Evolutionary conservation across 768 basidiomycete species (phyloP).

Genomic region (Lactifluus piperatus): DNA sequence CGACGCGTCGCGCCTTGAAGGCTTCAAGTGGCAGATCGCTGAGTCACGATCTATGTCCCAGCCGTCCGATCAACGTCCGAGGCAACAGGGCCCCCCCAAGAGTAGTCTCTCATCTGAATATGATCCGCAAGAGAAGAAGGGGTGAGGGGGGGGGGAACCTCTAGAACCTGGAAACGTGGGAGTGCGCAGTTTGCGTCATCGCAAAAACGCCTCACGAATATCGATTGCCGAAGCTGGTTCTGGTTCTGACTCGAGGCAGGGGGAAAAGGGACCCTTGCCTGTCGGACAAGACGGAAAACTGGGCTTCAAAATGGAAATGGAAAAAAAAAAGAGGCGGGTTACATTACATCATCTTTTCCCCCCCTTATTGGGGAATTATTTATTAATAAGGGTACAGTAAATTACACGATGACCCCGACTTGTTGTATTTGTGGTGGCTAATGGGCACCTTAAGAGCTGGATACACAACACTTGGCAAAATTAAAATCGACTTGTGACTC

Average conservation of each 20-base stretch:
- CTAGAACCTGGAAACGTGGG: background rate
- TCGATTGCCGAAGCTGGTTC: background rate
- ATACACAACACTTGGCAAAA: too few relatives aligned
- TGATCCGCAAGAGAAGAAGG: background rate
- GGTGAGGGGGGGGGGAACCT: background rate
- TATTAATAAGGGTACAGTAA: too few relatives aligned
- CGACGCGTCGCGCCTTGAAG: background rate
- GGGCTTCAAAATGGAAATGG: background rate
- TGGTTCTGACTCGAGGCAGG: background rate
- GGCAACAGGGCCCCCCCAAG: background rate
- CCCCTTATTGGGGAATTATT: too few relatives aligned
- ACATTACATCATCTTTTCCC: background rate
- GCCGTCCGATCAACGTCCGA: background rate
- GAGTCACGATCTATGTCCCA: conserved; percentile 1
- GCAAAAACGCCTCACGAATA: background rate
- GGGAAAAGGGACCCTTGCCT: background rate
- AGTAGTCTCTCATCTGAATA: background rate
- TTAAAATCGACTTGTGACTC: too few relatives aligned
- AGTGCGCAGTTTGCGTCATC: background rate
- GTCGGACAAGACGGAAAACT: background rate
- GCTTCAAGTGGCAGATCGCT: background rate
- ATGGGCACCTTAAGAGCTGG: too few relatives aligned
- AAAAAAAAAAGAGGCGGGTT: background rate
- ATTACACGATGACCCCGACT: background rate
- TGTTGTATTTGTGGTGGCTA: too few relatives aligned